Evolutionary conservation across 257 asterid species (phyloP), one percentile per base, ranked within the genome.

Genomic region (Craterostigma plantagineum): DNA sequence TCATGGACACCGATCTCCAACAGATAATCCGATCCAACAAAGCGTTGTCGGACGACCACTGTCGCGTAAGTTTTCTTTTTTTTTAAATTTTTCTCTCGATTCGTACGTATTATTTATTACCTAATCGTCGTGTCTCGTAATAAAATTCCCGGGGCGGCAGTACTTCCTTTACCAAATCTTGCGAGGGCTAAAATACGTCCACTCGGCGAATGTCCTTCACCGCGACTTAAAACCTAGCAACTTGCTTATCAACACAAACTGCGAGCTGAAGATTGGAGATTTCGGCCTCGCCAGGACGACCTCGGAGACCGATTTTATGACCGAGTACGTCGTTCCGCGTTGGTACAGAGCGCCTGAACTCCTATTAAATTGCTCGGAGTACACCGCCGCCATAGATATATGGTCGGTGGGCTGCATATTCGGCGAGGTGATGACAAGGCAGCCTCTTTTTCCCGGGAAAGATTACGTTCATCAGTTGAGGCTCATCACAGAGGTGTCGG

Each of bases 341-440:
- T 87, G 98, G 98, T 87, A 87, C 47, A 71, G 98, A 45, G 98
- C 95, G 11, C 98, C 98, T 0, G 98, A 87, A 46, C 79, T 87
- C 69, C 92, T 87, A 40, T 55, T 87, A 11, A 87, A 87, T 51
- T 82, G 98, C 51, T 87, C 93, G 0, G 98, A 87, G 50, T 87
- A 87, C 73, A 87, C 98, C 0, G 92, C 95, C 35, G 93, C 98
- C 1, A 82, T 87, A 10, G 98, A 87, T 63, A 82, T 79, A 43
- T 87, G 98, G 98, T 87, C 98, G 3, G 98, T 87, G 0, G 98
- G 95, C 59, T 87, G 98, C 80, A 82, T 87, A 60, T 68, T 87
- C 3, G 98, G 98, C 30, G 98, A 87, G 60, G 69, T 82, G 63
- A 69, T 87, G 92, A 87, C 93, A 16, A 61, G 93, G 47, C 75